Conservation (phyloP, 305 asterid species). For the Fraxinus dipetala region DNA sequence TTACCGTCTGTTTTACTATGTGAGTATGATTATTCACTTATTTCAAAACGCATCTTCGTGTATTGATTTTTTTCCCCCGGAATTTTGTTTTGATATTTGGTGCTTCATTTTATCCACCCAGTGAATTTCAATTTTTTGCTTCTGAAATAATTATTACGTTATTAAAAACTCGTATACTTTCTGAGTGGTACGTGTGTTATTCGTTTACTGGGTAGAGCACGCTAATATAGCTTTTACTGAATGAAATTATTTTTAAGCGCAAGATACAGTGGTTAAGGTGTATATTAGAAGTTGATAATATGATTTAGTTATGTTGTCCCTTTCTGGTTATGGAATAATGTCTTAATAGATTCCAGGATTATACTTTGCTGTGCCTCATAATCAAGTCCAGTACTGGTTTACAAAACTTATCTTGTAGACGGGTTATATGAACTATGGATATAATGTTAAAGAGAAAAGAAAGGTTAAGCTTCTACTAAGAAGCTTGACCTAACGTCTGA, state of each 20-base stretch:
- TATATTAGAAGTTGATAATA: background rate
- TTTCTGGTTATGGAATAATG: background rate
- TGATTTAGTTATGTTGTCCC: background rate
- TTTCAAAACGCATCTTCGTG: background rate
- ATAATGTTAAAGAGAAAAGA: background rate
- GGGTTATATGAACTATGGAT: background rate
- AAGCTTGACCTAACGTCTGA: background rate
- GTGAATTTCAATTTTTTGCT: background rate
- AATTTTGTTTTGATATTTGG: conserved; percentile 4
- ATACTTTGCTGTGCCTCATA: background rate
- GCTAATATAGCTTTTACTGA: background rate
- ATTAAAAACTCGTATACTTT: background rate
- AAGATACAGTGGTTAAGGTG: background rate
- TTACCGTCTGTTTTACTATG: conserved; percentile 25
- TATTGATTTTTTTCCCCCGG: no score
- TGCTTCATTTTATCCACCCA: background rate
- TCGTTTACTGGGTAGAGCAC: background rate
- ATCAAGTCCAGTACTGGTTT: background rate
- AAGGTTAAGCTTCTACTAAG: background rate
- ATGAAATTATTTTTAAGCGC: background rate
- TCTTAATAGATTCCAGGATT: background rate
- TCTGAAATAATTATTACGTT: background rate
- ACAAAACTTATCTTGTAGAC: background rate
- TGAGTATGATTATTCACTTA: conserved; percentile 24
- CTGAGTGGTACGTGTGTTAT: background rate